A percentile compares a stretch with the other conserved stretches of the same genome.
Conservation (phyloP, 202 grass and related monocot species). For the Dendrocalamus latiflorus region DNA sequence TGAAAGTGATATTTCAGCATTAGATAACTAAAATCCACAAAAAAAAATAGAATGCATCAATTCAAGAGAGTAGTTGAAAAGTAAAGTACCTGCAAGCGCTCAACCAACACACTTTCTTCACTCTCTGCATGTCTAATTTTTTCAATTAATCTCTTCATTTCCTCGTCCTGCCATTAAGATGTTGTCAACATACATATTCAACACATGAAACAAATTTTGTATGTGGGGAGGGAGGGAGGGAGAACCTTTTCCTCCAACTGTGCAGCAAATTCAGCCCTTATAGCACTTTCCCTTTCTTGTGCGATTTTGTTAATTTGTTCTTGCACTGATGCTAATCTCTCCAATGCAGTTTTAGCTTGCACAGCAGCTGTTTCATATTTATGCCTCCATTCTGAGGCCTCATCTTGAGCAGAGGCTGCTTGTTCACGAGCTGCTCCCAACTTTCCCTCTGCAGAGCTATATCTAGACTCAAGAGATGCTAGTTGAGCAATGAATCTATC, state of each 20-base stretch:
- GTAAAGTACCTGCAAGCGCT: constrained; percentile 43
- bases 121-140: too few relatives aligned
- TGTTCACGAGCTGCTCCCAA: constrained; percentile 62
- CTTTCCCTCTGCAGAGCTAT: constrained; percentile 52
- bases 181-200: too few relatives aligned
- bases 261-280: too few relatives aligned
- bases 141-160: too few relatives aligned
- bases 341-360: constrained; percentile 71
- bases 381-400: constrained; percentile 66
- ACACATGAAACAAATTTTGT: too few relatives aligned
- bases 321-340: constrained; percentile 58
- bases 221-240: too few relatives aligned
- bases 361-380: constrained; percentile 62
- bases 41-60: neutral
- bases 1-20: constrained; percentile 18
- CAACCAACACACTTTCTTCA: constrained; percentile 46
- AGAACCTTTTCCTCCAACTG: too few relatives aligned
- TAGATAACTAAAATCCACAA: constrained; percentile 1
- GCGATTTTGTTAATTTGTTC: constrained; percentile 63
- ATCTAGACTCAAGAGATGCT: constrained; percentile 47
- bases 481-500: constrained; percentile 39
- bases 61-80: neutral
- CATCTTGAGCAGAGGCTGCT: constrained; percentile 49
- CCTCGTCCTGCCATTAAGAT: too few relatives aligned
- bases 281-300: constrained; percentile 62